Evolutionary conservation across 768 basidiomycete genomes (phyloP).

Genomic region (Leccinellum albellum): DNA sequence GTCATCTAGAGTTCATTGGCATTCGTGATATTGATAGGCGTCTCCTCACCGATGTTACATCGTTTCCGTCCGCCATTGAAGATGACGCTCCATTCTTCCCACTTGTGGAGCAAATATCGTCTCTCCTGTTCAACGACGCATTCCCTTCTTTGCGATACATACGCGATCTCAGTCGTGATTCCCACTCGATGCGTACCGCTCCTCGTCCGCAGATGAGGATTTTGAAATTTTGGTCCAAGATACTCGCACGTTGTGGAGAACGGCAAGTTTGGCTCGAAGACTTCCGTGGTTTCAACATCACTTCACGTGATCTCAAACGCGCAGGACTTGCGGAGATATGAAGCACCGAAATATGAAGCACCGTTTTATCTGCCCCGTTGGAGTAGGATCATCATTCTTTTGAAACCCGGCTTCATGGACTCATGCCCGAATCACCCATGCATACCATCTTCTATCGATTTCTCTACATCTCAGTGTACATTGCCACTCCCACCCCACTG

Average conservation of each 20-base stretch:
- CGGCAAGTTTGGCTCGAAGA: slow-evolving; percentile 65
- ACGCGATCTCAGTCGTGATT: slow-evolving; percentile 60
- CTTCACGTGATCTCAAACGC: slow-evolving; percentile 39
- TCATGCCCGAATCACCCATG: slow-evolving; percentile 13
- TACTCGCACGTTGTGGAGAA: slow-evolving; percentile 47
- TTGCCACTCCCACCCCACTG: slow-evolving; percentile 27
- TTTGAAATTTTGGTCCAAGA: slow-evolving; percentile 47
- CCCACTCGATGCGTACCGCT: slow-evolving; percentile 48
- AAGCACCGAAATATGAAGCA: slow-evolving; percentile 4
- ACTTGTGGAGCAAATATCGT: slow-evolving; percentile 61
- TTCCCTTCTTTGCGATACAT: slow-evolving; percentile 61
- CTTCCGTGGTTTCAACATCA: slow-evolving; percentile 57
- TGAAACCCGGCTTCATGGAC: slow-evolving; percentile 2
- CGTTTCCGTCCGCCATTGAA: slow-evolving; percentile 30
- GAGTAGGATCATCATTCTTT: background rate
- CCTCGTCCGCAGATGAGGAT: slow-evolving; percentile 33
- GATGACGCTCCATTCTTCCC: slow-evolving; percentile 58
- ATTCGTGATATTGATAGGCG: slow-evolving; percentile 69
- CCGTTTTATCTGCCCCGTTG: background rate
- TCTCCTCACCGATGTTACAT: slow-evolving; percentile 42
- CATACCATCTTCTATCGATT: slow-evolving; percentile 13
- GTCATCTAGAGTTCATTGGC: slow-evolving; percentile 60
- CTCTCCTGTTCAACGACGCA: slow-evolving; percentile 51
- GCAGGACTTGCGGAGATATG: slow-evolving; percentile 26
- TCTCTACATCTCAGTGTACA: slow-evolving; percentile 28